Percentiles rank a stretch among this genome's conserved stretches.
Evolutionary conservation across 164 flowering plant genomes (phyloP).

Genomic region (Stephania japonica): DNA sequence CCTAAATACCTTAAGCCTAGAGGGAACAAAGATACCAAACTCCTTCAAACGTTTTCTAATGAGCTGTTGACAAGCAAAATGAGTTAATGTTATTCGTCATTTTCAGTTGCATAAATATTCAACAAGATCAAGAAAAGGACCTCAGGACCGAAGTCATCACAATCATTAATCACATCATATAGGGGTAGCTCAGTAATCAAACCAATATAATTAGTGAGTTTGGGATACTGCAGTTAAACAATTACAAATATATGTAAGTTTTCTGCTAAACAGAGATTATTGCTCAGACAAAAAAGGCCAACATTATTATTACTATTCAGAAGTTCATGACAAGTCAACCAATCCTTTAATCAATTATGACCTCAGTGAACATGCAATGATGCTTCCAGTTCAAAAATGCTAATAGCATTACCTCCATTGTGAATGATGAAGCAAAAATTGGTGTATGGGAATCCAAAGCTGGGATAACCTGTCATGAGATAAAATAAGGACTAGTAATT

Average conservation of each 20-base stretch:
- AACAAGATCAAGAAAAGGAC: not conserved
- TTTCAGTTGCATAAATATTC: not conserved
- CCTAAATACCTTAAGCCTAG: slow-evolving; percentile 77
- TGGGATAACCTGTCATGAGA: slow-evolving; percentile 72
- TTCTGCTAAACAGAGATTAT: not conserved
- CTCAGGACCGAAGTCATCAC: not conserved
- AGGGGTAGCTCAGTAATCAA: not conserved
- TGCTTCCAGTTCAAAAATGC: not conserved
- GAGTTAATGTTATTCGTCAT: slow-evolving; percentile 3
- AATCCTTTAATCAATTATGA: not conserved
- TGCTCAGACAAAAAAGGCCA: not conserved
- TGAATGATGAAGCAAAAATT: slow-evolving; percentile 94
- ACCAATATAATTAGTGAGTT: not conserved
- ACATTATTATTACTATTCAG: not conserved
- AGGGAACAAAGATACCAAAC: slow-evolving; percentile 82
- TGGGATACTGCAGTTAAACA: not conserved
- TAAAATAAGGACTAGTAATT: not conserved
- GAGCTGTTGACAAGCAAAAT: slow-evolving; percentile 49
- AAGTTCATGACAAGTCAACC: not conserved
- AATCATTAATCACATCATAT: not conserved
- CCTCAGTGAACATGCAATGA: not conserved
- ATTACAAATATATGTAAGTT: not conserved
- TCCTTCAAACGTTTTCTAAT: slow-evolving; percentile 90
- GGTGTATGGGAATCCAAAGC: slow-evolving; percentile 88
- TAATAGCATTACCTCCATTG: slow-evolving; percentile 78